Conservation (phyloP, 179 eudicot species). For the Dionaea muscipula region DNA sequence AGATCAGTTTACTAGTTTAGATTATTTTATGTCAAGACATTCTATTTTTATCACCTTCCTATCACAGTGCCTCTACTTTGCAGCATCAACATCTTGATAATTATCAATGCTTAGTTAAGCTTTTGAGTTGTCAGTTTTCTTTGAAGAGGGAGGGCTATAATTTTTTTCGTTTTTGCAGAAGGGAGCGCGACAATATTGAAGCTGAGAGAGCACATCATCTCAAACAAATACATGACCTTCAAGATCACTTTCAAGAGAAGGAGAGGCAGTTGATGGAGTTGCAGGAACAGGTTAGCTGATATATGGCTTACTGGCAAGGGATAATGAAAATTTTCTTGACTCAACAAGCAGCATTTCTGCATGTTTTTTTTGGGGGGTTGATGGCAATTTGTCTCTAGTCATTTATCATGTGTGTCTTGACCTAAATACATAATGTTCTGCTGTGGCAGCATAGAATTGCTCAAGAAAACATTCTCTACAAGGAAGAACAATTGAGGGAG, state of each 20-base stretch:
- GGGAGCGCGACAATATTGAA: conserved; percentile 85
- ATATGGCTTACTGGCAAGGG: background rate
- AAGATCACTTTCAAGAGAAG: conserved; percentile 87
- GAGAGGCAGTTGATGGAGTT: conserved; percentile 76
- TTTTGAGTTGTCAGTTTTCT: background rate
- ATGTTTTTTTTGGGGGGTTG: too few relatives aligned
- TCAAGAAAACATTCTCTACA: conserved; percentile 61
- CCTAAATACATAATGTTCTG: conserved; percentile 5
- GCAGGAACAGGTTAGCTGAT: conserved; percentile 80
- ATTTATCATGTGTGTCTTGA: background rate
- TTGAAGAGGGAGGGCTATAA: background rate
- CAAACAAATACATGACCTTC: conserved; percentile 82
- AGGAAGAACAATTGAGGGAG: conserved; percentile 85
- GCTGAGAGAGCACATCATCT: conserved; percentile 86
- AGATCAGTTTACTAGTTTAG: too few relatives aligned
- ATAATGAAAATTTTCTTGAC: too few relatives aligned
- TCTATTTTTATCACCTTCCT: background rate
- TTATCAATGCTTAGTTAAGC: background rate
- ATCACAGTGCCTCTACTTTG: background rate
- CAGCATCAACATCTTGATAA: background rate
- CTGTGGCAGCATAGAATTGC: conserved; percentile 68
- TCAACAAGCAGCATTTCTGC: too few relatives aligned
- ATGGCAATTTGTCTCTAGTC: too few relatives aligned
- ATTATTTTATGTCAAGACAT: too few relatives aligned
- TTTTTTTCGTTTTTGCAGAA: conserved; percentile 31